phyloP scores from a whole-genome alignment of 202 grass and related monocot genomes.

The Cymbopogon flexuosus region DNA sequence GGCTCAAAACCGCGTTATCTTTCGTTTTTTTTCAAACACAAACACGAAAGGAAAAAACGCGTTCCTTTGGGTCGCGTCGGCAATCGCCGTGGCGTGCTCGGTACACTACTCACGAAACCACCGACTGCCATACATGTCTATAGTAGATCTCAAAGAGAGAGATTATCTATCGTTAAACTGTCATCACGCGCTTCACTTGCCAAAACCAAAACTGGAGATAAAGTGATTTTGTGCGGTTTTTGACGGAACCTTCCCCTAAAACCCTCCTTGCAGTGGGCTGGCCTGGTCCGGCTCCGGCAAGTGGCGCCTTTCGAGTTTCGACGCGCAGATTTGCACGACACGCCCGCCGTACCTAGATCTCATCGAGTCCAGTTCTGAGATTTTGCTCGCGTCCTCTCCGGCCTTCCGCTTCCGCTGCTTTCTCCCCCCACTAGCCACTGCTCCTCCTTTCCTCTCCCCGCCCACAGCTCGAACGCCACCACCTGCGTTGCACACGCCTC shows the following conservation, averaged over 20 bases:
- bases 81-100: not conserved
- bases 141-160: not conserved
- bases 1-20: not conserved
- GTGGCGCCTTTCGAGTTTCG: not conserved
- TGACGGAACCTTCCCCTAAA: not conserved
- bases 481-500: not conserved
- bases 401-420: not conserved
- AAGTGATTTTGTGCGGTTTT: not conserved
- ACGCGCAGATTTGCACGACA: not conserved
- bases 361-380: slow-evolving; percentile 1
- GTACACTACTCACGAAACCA: not conserved
- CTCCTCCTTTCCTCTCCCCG: not conserved
- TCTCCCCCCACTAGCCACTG: not conserved
- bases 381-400: not conserved
- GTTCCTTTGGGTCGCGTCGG: not conserved
- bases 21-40: too few relatives aligned
- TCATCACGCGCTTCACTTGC: not conserved
- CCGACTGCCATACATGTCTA: not conserved
- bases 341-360: not conserved
- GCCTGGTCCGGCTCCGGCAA: not conserved
- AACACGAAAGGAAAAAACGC: not conserved
- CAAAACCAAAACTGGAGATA: not conserved
- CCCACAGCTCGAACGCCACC: not conserved
- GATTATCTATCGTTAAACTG: not conserved
- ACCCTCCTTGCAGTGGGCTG: not conserved